Base-by-base conservation (phyloP, 176 grass and related monocot species). In the Sorghum bicolor region DNA sequence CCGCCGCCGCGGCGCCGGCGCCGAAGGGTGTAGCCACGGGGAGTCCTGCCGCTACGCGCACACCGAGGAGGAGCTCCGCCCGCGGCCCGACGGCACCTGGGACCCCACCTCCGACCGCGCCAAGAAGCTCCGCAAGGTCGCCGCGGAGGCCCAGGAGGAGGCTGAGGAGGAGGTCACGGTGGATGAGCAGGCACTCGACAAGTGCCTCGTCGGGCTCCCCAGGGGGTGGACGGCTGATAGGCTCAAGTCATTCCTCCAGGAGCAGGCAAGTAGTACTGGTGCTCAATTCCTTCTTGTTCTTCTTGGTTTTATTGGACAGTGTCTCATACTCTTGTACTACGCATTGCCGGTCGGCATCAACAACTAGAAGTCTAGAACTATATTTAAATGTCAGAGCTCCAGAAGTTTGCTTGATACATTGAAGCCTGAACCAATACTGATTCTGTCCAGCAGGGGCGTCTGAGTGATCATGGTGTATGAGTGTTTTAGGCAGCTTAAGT, bases 1-100 rank as follows among this genome's bases (percentile, higher is more conserved):
- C 77, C 83, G 91, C 22, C 78, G 91, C 13, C 80, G 83, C 14
- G 80, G 84, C 17, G 73, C 66, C 36, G 87, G 76, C 52, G 39
- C 67, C 13, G 86, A 75, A 10, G 77, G 78, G 6, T 99, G 96
- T 84, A 99, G 86, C 86, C 96, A 99, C 64, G 93, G 96, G 11
- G 89, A 86, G 4, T 72, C 82, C 37, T 99, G 96, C 82, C 89
- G 89, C 22, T 99, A 96, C 47, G 96, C 93, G 33, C 96, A 99
- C 76, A 77, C 93, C 32, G 93, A 99, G 83, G 91, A 87, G 28
- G 96, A 99, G 93, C 86, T 99, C 81, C 87, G 93, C 1, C 91
- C 85, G 26, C 83, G 91, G 13, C 93, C 91, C 9, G 96, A 99
- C 74, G 92, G 89, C 80, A 90, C 87, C 1, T 99, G 89, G 93